phyloP scores from a whole-genome alignment of 2,329 filamentous ascomycete genomes.

The Exophiala bonariae region DNA sequence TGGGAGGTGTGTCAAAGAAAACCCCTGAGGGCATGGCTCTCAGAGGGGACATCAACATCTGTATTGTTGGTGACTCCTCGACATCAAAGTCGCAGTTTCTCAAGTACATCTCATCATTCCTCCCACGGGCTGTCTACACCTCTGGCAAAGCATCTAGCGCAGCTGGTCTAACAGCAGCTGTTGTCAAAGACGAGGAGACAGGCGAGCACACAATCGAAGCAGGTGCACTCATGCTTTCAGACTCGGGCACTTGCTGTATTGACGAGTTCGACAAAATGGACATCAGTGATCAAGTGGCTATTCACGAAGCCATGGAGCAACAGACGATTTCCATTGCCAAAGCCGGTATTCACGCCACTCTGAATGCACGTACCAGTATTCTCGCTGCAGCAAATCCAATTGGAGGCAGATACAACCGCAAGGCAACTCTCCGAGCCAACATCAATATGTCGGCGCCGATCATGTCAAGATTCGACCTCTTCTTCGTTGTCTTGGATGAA shows the following conservation, averaged over 20 bases:
- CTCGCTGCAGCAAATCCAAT: conserved; percentile 96
- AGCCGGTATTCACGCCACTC: conserved; percentile 94
- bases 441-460: conserved; percentile 99
- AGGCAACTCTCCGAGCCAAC: conserved; percentile 87
- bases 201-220: conserved; percentile 99
- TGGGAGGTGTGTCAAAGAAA: conserved; percentile 91
- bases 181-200: conserved; percentile 97
- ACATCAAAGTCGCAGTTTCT: conserved; percentile 98
- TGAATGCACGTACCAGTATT: conserved; percentile 94
- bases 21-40: conserved; percentile 94
- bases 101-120: conserved; percentile 87
- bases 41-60: conserved; percentile 97
- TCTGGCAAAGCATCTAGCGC: conserved; percentile 97
- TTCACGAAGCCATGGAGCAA: conserved; percentile 99
- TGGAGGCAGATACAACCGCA: conserved; percentile 94
- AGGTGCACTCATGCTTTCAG: conserved; percentile 92
- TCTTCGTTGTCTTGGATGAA: conserved; percentile 96
- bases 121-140: conserved; percentile 96
- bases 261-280: conserved; percentile 99
- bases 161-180: conserved; percentile 93
- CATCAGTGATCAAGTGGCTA: conserved; percentile 92
- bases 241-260: conserved; percentile 96
- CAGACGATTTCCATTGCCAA: conserved; percentile 99
- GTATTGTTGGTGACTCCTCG: conserved; percentile 93
- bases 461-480: conserved; percentile 98